Evolutionary conservation across 2,329 filamentous ascomycete species (phyloP).

Genomic region (Colletotrichum plurivorum): DNA sequence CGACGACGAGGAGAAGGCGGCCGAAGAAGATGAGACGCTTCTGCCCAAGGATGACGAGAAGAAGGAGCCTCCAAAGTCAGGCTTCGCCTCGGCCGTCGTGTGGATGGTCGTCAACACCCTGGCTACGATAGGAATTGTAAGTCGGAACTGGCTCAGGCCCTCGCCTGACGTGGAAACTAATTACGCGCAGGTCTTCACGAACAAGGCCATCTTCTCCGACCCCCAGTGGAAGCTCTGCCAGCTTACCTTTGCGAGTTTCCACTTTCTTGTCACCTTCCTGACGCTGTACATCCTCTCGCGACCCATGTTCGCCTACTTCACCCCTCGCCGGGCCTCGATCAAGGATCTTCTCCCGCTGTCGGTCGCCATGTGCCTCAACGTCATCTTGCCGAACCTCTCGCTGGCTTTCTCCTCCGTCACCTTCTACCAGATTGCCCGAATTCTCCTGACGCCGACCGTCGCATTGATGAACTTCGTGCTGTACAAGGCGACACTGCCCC

Average conservation of each 20-base stretch:
- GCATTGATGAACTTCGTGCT: slow-evolving; percentile 76
- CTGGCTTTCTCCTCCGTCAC: slow-evolving; percentile 77
- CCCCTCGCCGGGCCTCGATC: slow-evolving; percentile 67
- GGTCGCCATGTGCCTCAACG: slow-evolving; percentile 77
- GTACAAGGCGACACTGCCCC: slow-evolving; percentile 70
- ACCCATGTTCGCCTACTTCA: slow-evolving; percentile 71
- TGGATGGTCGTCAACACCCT: slow-evolving; percentile 75
- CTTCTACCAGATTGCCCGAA: slow-evolving; percentile 79
- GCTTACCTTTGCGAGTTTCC: slow-evolving; percentile 77
- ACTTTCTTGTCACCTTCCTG: slow-evolving; percentile 76
- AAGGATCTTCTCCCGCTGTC: slow-evolving; percentile 74
- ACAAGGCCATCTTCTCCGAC: slow-evolving; percentile 78
- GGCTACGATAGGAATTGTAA: slow-evolving; percentile 74
- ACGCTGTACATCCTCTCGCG: slow-evolving; percentile 75
- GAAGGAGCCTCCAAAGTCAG: slow-evolving; percentile 51
- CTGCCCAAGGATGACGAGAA: slow-evolving; percentile 53
- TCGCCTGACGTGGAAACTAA: slow-evolving; percentile 28
- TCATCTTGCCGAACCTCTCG: slow-evolving; percentile 78
- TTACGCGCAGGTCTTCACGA: slow-evolving; percentile 72
- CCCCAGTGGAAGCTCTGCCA: slow-evolving; percentile 73
- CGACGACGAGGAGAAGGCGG: slow-evolving; percentile 56
- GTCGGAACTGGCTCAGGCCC: slow-evolving; percentile 38
- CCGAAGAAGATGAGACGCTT: slow-evolving; percentile 59
- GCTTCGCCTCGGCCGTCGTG: slow-evolving; percentile 56
- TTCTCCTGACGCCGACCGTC: slow-evolving; percentile 76